Percentiles rank a stretch among this genome's conserved stretches.
Conservation (phyloP, 2,329 filamentous ascomycete species). For the Cordyceps tenuipes region DNA sequence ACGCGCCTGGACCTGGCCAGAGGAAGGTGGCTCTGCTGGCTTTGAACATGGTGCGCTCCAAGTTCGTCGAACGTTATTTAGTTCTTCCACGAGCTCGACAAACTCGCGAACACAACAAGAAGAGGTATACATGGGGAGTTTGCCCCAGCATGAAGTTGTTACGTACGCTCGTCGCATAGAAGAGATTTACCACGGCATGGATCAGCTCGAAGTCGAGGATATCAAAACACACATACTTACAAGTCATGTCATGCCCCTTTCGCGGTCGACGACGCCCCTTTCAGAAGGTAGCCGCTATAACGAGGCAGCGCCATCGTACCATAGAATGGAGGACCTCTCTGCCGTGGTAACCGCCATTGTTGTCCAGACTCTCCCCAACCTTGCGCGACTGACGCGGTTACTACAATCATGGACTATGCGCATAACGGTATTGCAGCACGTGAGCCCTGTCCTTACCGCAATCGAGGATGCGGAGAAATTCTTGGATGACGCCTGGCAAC, state of each 20-base stretch:
- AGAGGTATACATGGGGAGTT: constrained; percentile 56
- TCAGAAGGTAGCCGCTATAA: constrained; percentile 24
- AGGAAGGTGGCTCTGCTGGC: constrained; percentile 38
- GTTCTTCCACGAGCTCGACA: constrained; percentile 14
- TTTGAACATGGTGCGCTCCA: constrained; percentile 40
- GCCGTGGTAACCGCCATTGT: constrained; percentile 87
- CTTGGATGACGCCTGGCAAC: constrained; percentile 58
- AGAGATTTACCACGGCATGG: constrained; percentile 61
- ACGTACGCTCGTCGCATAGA: constrained; percentile 66
- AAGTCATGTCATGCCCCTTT: constrained; percentile 60
- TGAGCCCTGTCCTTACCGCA: constrained; percentile 59
- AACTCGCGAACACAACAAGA: constrained; percentile 19
- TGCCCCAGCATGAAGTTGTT: constrained; percentile 55
- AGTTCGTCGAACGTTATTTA: constrained; percentile 29
- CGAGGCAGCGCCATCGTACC: constrained; percentile 35
- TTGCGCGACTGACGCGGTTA: constrained; percentile 65
- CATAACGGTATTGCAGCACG: constrained; percentile 62
- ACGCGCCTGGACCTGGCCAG: constrained; percentile 49
- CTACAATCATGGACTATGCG: constrained; percentile 72
- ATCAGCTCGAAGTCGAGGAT: constrained; percentile 69
- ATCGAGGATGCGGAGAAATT: constrained; percentile 60
- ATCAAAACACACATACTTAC: constrained; percentile 82
- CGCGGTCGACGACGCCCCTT: constrained; percentile 29
- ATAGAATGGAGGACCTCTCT: constrained; percentile 78
- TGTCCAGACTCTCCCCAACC: constrained; percentile 74